Evolutionary conservation across 768 basidiomycete genomes (phyloP), one percentile per base, ranked within the genome.

Genomic region (Cystobasidium onofrii): DNA sequence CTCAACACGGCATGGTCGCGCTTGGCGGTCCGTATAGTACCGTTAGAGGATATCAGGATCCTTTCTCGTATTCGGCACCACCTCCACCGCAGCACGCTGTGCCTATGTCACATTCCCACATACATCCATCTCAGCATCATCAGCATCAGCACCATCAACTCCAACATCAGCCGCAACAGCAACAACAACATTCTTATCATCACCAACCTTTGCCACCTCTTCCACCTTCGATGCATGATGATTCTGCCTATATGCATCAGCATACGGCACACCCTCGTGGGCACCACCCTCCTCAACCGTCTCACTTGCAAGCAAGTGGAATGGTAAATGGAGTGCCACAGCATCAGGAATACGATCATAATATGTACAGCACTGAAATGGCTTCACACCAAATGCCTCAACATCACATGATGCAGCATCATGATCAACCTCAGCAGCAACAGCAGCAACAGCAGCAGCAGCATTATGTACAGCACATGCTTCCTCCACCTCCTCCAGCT

Each of bases 141-240:
- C 57, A 4, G 25, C 33, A 60, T 2, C 29, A 34, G 23, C 57
- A 60, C 12, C 33, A 60, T 29, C 57, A 60, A 20, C 4, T n/a
- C 10, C 52, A 54, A n/a, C n/a, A n/a, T n/a, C 54, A 55, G 29
- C 7, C n/a, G 25, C 57, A 60, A 29, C 29, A 12, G 25, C 57
- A 54, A 20, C 52, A 60, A 34, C 57, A 60, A 27, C 57, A 60
- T 17, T 7, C 25, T 13, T 60, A 60, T 60, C 17, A 60, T 4
- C 57, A 60, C 31, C 57, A 60, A 20, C 57, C 57, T 7, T 60
- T 60, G 23, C 57, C 57, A 60, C 57, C 57, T 34, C 57, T 60
- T 15, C 57, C 57, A 13, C 57, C 57, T 60, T 23, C 17, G 10
- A 60, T 60, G 57, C 57, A 29, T 20, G 57, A 60, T 60, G 57